These are phyloP conservation scores for Mentha longifolia DNA, from an alignment of 257 asterid species.

Conservation along the genomic window DNA sequence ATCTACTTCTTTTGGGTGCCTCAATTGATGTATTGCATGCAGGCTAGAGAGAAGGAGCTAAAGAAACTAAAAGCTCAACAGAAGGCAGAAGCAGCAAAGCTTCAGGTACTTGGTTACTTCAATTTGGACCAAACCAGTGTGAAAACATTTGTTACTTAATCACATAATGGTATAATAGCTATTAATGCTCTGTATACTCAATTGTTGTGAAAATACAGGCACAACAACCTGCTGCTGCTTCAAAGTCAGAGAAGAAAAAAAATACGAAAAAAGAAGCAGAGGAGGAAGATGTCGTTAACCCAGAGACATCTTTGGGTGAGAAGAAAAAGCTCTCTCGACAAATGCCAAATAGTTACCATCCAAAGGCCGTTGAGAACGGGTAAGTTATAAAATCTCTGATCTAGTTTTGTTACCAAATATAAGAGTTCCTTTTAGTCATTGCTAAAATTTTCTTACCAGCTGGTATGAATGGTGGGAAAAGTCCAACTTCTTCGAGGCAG, in stretches of 20 bases:
- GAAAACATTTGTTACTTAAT: neutral
- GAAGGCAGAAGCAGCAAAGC: constrained; percentile 81
- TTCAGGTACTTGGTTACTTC: constrained; percentile 64
- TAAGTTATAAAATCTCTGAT: no score
- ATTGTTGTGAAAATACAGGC: constrained; percentile 48
- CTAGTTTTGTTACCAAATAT: constrained; percentile 5
- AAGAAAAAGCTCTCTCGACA: constrained; percentile 77
- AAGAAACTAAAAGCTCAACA: constrained; percentile 87
- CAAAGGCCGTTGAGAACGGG: no score
- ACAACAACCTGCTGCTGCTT: constrained; percentile 56
- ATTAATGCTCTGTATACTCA: neutral
- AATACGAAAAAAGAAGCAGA: constrained; percentile 66
- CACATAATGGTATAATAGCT: neutral
- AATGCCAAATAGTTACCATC: constrained; percentile 85
- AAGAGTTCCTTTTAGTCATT: no score
- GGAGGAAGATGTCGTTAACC: constrained; percentile 77
- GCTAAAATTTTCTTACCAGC: constrained; percentile 46
- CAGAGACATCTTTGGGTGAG: constrained; percentile 79
- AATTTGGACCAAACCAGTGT: constrained; percentile 1
- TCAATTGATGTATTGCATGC: neutral
- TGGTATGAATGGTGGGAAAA: constrained; percentile 99
- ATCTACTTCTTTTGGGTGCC: constrained; percentile 8
- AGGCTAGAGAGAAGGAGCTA: constrained; percentile 92
- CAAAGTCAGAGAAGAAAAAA: constrained; percentile 55
- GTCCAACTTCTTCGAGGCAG: constrained; percentile 85